Percentiles rank a stretch among this genome's conserved stretches.
Evolutionary conservation across 2,329 filamentous ascomycete species (phyloP).

Genomic region (Pseudogymnoascus sp.): DNA sequence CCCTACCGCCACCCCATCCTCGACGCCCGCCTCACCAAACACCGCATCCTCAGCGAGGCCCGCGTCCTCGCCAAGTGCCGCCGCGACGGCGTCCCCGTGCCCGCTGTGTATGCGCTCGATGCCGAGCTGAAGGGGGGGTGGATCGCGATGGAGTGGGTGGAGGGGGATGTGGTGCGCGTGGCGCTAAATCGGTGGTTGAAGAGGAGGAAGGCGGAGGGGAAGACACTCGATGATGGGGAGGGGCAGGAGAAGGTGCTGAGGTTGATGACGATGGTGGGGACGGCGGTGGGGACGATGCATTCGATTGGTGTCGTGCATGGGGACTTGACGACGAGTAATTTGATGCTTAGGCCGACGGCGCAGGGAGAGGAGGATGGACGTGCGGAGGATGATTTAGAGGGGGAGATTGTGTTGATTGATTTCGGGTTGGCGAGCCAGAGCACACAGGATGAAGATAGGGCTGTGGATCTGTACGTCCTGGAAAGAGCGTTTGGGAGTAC

Average conservation of each 20-base stretch:
- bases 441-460: constrained; percentile 79
- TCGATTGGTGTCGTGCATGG: constrained; percentile 82
- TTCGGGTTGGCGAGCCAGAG: constrained; percentile 83
- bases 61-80: constrained; percentile 72
- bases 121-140: constrained; percentile 50
- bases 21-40: constrained; percentile 76
- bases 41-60: constrained; percentile 82
- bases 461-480: constrained; percentile 91
- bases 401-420: constrained; percentile 85
- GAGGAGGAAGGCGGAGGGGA: constrained; percentile 23
- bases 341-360: constrained; percentile 60
- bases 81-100: constrained; percentile 72
- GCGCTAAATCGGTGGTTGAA: constrained; percentile 62
- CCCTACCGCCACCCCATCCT: constrained; percentile 85
- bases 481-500: constrained; percentile 93
- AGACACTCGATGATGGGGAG: constrained; percentile 14
- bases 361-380: constrained; percentile 16
- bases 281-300: constrained; percentile 68
- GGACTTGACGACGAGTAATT: constrained; percentile 92
- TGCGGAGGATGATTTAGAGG: constrained; percentile 39
- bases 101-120: constrained; percentile 65
- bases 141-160: constrained; percentile 79
- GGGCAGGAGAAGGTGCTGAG: constrained; percentile 32
- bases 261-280: constrained; percentile 64
- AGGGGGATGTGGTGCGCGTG: constrained; percentile 60